These are phyloP conservation scores for Diutina catenulata DNA, from an alignment of 1,139 yeast genomes.

Conservation along the genomic window DNA sequence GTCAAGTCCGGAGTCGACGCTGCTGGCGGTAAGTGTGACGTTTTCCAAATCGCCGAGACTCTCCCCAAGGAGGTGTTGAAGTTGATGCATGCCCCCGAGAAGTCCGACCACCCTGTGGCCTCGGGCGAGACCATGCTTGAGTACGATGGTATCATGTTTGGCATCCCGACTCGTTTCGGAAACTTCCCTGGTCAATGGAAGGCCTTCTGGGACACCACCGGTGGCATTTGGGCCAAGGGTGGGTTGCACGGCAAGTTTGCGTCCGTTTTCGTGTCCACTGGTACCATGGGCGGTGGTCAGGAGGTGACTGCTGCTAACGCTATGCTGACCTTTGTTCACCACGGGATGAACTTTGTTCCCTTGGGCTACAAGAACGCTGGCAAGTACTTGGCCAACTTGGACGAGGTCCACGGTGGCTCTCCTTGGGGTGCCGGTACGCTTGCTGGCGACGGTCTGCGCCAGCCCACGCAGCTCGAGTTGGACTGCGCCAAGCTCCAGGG, in stretches of 20 bases:
- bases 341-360: constrained; percentile 72
- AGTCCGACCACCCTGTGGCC: constrained; percentile 8
- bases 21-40: constrained; percentile 10
- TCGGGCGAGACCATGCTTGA: constrained; percentile 8
- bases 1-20: constrained; percentile 8
- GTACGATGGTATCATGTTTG: constrained; percentile 10
- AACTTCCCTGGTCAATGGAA: constrained; percentile 10
- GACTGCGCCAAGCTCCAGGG: constrained; percentile 57
- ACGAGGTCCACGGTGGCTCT: constrained; percentile 71
- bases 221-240: constrained; percentile 9
- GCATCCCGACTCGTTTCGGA: constrained; percentile 10
- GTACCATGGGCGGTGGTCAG: constrained; percentile 65
- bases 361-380: constrained; percentile 63
- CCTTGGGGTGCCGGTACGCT: constrained; percentile 86
- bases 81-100: constrained; percentile 8
- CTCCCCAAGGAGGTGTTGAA: constrained; percentile 8
- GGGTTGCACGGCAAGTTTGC: constrained; percentile 11
- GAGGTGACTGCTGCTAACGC: constrained; percentile 59
- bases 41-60: constrained; percentile 9
- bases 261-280: constrained; percentile 9
- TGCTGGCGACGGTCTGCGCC: constrained; percentile 78
- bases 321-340: constrained; percentile 64
- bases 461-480: constrained; percentile 54
- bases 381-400: constrained; percentile 44
- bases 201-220: constrained; percentile 10